Conservation (phyloP, 225 moss, liverwort and hornwort species). For the Bryoerythrophyllum caledonicum region DNA sequence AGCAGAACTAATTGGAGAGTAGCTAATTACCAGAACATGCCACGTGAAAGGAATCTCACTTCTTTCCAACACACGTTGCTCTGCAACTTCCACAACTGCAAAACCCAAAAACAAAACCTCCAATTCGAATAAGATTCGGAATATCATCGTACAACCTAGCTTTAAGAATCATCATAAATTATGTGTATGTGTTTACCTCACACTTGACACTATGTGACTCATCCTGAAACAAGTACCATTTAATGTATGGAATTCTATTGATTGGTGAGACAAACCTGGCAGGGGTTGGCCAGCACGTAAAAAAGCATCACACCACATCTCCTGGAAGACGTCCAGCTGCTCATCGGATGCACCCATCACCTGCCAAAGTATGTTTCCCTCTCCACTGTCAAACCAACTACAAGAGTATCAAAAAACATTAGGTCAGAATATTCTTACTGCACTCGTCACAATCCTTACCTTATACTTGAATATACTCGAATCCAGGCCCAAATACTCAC, state of each 20-base stretch:
- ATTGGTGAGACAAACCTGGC: constrained; percentile 44
- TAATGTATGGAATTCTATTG: too few species aligned
- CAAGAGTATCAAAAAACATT: background rate
- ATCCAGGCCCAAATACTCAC: constrained; percentile 53
- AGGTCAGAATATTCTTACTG: background rate
- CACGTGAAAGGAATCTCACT: constrained; percentile 59
- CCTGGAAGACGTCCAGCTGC: constrained; percentile 84
- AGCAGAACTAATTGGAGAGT: background rate
- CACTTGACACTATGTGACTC: too few species aligned
- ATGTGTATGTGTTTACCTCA: too few species aligned
- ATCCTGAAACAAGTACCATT: too few species aligned
- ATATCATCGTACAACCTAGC: too few species aligned
- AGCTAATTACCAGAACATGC: constrained; percentile 61
- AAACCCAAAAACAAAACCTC: constrained; percentile 16
- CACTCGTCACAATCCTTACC: constrained; percentile 30
- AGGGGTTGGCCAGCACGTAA: constrained; percentile 45
- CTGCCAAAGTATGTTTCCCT: background rate
- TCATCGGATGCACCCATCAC: constrained; percentile 72
- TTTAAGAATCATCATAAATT: too few species aligned
- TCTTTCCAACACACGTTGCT: constrained; percentile 55
- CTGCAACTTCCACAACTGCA: constrained; percentile 58
- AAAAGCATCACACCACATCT: constrained; percentile 70
- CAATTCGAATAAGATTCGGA: background rate
- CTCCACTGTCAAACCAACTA: constrained; percentile 7
- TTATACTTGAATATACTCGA: constrained; percentile 47